Conservation (phyloP, 768 basidiomycete genomes). For the Baorangia bicolor region DNA sequence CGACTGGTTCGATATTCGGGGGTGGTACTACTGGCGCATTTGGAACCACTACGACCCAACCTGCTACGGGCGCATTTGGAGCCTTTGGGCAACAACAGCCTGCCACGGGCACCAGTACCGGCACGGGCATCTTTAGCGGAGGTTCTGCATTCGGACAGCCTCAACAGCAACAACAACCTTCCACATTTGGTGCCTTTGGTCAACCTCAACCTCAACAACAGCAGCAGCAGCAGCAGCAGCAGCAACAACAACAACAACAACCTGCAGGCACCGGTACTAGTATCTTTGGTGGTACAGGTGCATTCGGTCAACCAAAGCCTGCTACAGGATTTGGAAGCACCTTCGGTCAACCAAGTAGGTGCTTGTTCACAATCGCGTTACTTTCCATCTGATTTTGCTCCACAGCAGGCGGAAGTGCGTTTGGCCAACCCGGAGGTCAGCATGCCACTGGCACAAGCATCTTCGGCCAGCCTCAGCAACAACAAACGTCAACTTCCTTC, state of each 20-base stretch:
- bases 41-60: conserved; percentile 27
- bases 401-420: conserved; percentile 20
- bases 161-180: conserved; percentile 31
- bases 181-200: conserved; percentile 54
- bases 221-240: background rate
- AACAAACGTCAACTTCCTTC: conserved; percentile 38
- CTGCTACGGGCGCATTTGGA: conserved; percentile 31
- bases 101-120: conserved; percentile 30
- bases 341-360: conserved; percentile 29
- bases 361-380: background rate
- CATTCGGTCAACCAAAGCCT: conserved; percentile 35
- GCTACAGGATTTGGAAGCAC: conserved; percentile 28
- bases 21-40: conserved; percentile 21
- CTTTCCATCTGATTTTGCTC: background rate
- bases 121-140: conserved; percentile 44
- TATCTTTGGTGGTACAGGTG: conserved; percentile 34
- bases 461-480: conserved; percentile 40
- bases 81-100: conserved; percentile 37
- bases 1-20: conserved; percentile 33
- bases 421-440: conserved; percentile 30
- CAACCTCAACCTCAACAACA: conserved; percentile 32
- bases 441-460: conserved; percentile 22
- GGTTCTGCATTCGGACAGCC: conserved; percentile 41
- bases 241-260: conserved; percentile 37
- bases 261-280: conserved; percentile 32